Evolutionary conservation across 106 monocot species (phyloP).

Genomic region (Acorus gramineus): DNA sequence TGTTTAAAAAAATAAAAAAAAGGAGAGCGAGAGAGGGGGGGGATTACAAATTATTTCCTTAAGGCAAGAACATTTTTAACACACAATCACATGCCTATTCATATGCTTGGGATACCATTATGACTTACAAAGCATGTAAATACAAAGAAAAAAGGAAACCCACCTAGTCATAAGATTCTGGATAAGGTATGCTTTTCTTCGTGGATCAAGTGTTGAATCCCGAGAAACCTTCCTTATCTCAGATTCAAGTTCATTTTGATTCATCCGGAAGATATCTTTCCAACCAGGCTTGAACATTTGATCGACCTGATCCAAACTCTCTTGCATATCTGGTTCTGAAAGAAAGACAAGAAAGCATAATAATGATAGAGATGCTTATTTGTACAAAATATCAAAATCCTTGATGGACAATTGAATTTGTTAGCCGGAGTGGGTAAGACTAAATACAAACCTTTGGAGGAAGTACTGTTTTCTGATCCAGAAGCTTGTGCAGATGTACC

Average conservation of each 20-base stretch:
- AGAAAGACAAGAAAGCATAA: neutral
- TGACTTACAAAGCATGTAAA: too few species aligned
- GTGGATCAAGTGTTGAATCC: constrained; percentile 89
- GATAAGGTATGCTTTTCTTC: constrained; percentile 92
- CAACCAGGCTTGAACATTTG: constrained; percentile 99
- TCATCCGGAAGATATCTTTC: constrained; percentile 99
- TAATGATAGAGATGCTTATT: neutral
- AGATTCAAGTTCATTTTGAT: constrained; percentile 89
- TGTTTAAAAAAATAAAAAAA: too few species aligned
- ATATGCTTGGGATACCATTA: too few species aligned
- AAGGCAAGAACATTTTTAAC: too few species aligned
- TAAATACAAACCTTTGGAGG: constrained; percentile 28
- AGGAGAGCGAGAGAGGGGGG: too few species aligned
- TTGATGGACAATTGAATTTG: too few species aligned
- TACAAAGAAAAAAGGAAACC: neutral
- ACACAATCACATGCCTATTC: too few species aligned
- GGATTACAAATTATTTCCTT: too few species aligned
- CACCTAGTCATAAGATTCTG: constrained; percentile 99
- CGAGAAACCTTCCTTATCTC: constrained; percentile 90
- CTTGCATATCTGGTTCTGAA: constrained; percentile 53
- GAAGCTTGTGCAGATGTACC: constrained; percentile 23
- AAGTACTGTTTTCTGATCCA: constrained; percentile 10
- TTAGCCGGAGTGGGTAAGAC: too few species aligned
- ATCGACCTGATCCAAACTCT: constrained; percentile 56
- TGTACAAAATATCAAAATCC: too few species aligned